Base-by-base conservation (phyloP, 208 protist genomes). In the Trypanosoma cruzi region DNA sequence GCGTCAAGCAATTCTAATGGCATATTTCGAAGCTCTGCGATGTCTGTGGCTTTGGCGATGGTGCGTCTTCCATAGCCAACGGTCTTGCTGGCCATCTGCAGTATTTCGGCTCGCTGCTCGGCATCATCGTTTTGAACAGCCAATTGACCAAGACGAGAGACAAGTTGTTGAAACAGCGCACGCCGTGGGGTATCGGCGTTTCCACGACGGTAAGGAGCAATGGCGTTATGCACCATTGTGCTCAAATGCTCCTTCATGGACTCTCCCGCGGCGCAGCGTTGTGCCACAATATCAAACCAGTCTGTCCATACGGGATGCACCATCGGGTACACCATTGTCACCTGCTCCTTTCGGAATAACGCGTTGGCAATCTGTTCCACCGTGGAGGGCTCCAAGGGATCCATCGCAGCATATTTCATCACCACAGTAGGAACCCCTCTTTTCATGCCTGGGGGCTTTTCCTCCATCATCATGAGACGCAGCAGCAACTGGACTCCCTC, bases 271-370 rank as follows among this genome's bases (percentile, higher is more conserved):
- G 82, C 85, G 55, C 85, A 89, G 48, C 91, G 88, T 13, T 65
- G 73, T 26, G 77, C 32, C n/a, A 96, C 71, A 32, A 93, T 79
- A 29, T 87, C 54, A 58, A 96, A 87, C 64, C 93, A 79, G 66
- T 94, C 85, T n/a, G 85, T 66, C 89, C 91, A 96, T 28, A 96
- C 85, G 3, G 91, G 91, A 77, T 96, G 91, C 26, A 94, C 81
- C 91, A 94, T 94, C 28, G 91, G 91, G 69, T 96, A 84, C 29
- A 85, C 71, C 24, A 79, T 69, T 1, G 85, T 94, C 22, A 93
- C 88, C 76, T 94, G 91, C 67, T 96, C 91, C 63, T 87, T 89
- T 36, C 91, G 88, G 66, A 96, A 96, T 8, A 96, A 81, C 6
- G 91, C 86, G 68, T 88, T 89, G 37, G 74, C 81, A 49, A 96